phyloP scores from a whole-genome alignment of 2,329 filamentous ascomycete species.

The Colletotrichum acutatum region DNA sequence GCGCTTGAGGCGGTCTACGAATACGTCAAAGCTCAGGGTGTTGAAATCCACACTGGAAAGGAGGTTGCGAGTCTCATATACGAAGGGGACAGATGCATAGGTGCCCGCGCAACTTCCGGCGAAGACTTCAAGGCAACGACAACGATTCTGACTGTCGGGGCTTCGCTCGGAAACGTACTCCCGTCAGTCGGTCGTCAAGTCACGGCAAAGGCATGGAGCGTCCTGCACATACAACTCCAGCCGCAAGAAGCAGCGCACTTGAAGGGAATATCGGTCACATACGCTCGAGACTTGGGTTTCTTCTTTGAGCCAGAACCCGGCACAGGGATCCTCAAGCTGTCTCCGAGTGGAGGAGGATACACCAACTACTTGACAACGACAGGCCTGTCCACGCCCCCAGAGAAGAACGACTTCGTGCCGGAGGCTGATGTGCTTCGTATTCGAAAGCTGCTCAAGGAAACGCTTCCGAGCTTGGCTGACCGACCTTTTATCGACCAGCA shows the following conservation, averaged over 20 bases:
- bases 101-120: constrained; percentile 41
- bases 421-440: constrained; percentile 62
- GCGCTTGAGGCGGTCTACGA: constrained; percentile 59
- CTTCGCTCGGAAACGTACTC: constrained; percentile 56
- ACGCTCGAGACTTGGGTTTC: constrained; percentile 71
- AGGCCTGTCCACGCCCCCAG: constrained; percentile 53
- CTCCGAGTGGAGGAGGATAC: constrained; percentile 68
- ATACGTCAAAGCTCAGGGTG: constrained; percentile 47
- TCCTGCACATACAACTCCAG: constrained; percentile 68
- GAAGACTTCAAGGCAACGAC: constrained; percentile 36
- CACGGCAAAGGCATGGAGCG: constrained; percentile 66
- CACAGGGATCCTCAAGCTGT: constrained; percentile 69
- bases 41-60: constrained; percentile 52
- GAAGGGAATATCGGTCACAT: constrained; percentile 68
- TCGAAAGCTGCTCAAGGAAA: constrained; percentile 60
- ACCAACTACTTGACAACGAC: constrained; percentile 50
- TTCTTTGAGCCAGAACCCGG: constrained; percentile 72
- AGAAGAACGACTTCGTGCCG: constrained; percentile 60
- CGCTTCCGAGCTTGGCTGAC: constrained; percentile 62
- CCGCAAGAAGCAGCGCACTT: constrained; percentile 63
- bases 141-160: constrained; percentile 63
- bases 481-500: constrained; percentile 64
- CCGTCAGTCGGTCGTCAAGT: constrained; percentile 61
- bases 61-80: constrained; percentile 53
- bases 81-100: constrained; percentile 40